Conservation (phyloP, 352 stramenopile species). For the Globisporangium radiosum region DNA sequence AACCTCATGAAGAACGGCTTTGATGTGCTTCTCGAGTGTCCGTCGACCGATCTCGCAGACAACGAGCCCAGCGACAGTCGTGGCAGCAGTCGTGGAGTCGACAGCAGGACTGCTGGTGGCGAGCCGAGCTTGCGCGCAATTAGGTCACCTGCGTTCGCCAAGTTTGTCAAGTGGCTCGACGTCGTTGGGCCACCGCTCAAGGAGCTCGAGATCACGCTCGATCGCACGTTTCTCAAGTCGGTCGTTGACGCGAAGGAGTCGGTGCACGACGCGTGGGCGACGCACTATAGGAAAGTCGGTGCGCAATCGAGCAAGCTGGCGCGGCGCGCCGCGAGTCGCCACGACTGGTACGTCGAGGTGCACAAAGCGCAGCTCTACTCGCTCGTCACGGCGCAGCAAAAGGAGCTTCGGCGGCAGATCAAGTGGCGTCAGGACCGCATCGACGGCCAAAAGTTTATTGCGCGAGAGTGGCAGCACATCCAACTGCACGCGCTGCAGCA, state of each 20-base stretch:
- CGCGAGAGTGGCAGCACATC: constrained; percentile 43
- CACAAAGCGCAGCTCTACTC: constrained; percentile 31
- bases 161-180: constrained; percentile 60
- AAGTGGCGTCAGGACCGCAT: constrained; percentile 65
- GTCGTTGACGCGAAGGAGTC: constrained; percentile 47
- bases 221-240: constrained; percentile 50
- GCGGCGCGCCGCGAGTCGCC: constrained; percentile 31
- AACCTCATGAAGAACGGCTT: constrained; percentile 81
- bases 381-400: constrained; percentile 34
- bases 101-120: not conserved
- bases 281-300: constrained; percentile 31
- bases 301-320: constrained; percentile 30
- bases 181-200: constrained; percentile 60
- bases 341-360: constrained; percentile 31
- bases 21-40: constrained; percentile 43
- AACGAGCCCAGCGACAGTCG: not conserved
- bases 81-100: too few relatives aligned
- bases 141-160: constrained; percentile 23
- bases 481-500: constrained; percentile 25
- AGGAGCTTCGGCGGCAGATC: constrained; percentile 46
- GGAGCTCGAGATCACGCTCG: constrained; percentile 54
- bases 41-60: constrained; percentile 2
- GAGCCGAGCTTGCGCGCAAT: constrained; percentile 3
- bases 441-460: constrained; percentile 59
- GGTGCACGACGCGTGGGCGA: constrained; percentile 44